These are phyloP conservation scores for Triticum timopheevii DNA, from an alignment of 176 grass and related monocot species.

Conservation along the genomic window DNA sequence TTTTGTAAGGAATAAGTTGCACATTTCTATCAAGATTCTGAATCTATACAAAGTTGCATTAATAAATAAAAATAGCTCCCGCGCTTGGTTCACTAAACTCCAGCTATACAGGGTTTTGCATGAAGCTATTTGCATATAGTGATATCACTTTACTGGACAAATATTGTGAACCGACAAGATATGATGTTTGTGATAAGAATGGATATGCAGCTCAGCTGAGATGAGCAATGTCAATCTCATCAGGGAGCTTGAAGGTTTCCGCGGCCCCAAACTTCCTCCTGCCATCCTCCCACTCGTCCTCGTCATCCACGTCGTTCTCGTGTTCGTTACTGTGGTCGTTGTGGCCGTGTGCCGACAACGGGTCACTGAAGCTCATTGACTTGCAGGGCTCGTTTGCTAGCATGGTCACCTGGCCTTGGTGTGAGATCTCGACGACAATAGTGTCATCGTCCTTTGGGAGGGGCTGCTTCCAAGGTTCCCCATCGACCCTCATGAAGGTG, in stretches of 20 bases:
- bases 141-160: background rate
- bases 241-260: constrained; percentile 71
- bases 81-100: background rate
- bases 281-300: constrained; percentile 70
- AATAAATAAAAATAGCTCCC: background rate
- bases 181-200: background rate
- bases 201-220: constrained; percentile 51
- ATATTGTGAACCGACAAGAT: background rate
- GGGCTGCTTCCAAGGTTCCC: constrained; percentile 95
- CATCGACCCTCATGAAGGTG: constrained; percentile 89
- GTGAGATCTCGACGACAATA: constrained; percentile 74
- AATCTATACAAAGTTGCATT: background rate
- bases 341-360: background rate
- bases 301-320: constrained; percentile 22
- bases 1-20: background rate
- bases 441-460: constrained; percentile 64
- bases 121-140: background rate
- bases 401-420: constrained; percentile 76
- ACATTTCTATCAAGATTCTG: background rate
- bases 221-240: constrained; percentile 62
- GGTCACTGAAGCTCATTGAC: constrained; percentile 53
- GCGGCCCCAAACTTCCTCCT: constrained; percentile 68
- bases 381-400: constrained; percentile 62
- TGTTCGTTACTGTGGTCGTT: background rate
- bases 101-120: background rate